Evolutionary conservation across 2,329 filamentous ascomycete genomes (phyloP).

Genomic region (Bimuria novae-zelandiae): DNA sequence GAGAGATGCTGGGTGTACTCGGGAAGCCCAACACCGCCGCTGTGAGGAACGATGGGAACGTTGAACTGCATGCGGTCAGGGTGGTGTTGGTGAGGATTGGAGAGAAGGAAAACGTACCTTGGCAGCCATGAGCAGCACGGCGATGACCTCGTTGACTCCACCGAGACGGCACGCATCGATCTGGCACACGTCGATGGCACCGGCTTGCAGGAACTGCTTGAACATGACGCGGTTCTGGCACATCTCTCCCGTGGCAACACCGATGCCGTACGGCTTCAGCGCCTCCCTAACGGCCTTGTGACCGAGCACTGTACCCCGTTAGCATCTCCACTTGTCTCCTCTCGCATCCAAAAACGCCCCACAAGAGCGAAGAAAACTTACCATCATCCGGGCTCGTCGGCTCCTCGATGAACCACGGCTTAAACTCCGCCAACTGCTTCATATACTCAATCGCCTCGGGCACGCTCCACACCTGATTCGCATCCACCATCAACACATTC

Average conservation of each 20-base stretch:
- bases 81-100: not conserved
- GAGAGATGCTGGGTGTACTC: conserved; percentile 93
- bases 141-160: conserved; percentile 88
- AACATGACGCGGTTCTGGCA: conserved; percentile 94
- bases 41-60: conserved; percentile 86
- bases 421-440: conserved; percentile 79
- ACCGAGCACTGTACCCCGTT: conserved; percentile 64
- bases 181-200: conserved; percentile 86
- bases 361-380: conserved; percentile 13
- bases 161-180: conserved; percentile 89
- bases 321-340: conserved; percentile 3
- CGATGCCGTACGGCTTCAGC: conserved; percentile 73
- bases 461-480: conserved; percentile 91
- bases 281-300: conserved; percentile 85
- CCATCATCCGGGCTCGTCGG: conserved; percentile 84
- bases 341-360: not conserved
- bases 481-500: conserved; percentile 89
- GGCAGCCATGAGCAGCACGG: conserved; percentile 84
- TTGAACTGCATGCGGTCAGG: conserved; percentile 51
- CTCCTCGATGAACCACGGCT: conserved; percentile 94
- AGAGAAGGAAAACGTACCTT: conserved; percentile 49
- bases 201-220: conserved; percentile 82
- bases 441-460: conserved; percentile 88
- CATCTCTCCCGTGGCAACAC: conserved; percentile 92
- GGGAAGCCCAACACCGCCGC: conserved; percentile 84